phyloP scores from a whole-genome alignment of 345 rosid species.

The Eucalyptus sp. region DNA sequence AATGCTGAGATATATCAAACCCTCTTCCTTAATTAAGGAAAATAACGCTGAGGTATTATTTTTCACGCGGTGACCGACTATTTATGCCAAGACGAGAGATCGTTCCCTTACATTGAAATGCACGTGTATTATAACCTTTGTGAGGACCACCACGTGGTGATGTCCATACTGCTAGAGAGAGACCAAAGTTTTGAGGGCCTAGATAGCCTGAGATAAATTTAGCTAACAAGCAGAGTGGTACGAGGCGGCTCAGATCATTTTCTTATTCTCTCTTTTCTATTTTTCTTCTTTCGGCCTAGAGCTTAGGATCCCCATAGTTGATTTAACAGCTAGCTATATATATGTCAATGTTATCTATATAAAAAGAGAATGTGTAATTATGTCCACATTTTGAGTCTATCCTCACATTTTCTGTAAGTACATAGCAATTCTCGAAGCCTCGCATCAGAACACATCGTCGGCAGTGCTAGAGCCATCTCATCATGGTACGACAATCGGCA shows the following conservation, averaged over 20 bases:
- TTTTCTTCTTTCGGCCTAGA: not conserved
- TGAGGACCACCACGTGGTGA: not conserved
- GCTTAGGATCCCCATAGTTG: not conserved
- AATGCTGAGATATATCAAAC: not conserved
- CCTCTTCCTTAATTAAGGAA: not conserved
- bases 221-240: not conserved
- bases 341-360: not conserved
- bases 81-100: not conserved
- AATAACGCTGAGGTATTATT: not conserved
- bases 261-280: not conserved
- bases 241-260: not conserved
- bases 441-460: not conserved
- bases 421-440: not conserved
- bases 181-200: not conserved
- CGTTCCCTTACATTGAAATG: not conserved
- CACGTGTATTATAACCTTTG: not conserved
- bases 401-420: not conserved
- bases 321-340: not conserved
- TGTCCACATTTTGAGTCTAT: not conserved
- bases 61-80: not conserved
- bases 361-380: not conserved
- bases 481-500: not conserved
- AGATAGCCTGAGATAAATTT: not conserved
- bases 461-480: not conserved
- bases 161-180: not conserved